Percentiles rank a stretch among this genome's conserved stretches.
phyloP scores from a whole-genome alignment of 257 asterid genomes.

The Solanum tarijense region DNA sequence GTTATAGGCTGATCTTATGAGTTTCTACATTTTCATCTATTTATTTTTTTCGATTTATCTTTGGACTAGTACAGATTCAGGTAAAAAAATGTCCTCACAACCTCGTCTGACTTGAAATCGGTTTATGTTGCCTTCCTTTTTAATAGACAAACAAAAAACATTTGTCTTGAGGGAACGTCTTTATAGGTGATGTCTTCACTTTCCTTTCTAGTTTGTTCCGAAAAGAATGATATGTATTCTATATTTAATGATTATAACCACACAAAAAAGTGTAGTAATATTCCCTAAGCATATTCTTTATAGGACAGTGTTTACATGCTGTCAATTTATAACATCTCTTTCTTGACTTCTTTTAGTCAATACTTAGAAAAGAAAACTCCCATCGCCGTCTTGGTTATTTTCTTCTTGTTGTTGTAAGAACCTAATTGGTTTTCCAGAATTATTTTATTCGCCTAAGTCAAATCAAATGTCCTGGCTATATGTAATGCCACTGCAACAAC shows the following conservation, averaged over 20 bases:
- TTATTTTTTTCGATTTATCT: neutral
- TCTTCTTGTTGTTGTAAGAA: too few species aligned
- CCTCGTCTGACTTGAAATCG: neutral
- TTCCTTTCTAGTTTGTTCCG: neutral
- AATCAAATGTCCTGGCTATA: too few species aligned
- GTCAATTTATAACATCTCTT: neutral
- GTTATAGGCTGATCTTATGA: neutral
- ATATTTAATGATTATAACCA: neutral
- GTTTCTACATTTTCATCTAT: neutral
- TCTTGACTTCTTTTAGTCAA: too few species aligned
- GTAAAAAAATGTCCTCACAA: neutral
- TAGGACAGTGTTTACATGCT: neutral
- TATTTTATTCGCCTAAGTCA: too few species aligned
- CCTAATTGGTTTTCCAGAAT: too few species aligned
- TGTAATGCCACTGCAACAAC: too few species aligned
- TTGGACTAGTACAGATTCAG: neutral
- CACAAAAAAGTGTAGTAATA: neutral
- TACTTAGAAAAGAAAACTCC: too few species aligned
- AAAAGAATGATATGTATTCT: neutral
- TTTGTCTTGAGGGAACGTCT: neutral
- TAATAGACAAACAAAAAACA: neutral
- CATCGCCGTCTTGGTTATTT: too few species aligned
- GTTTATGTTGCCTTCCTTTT: neutral
- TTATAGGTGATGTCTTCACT: neutral
- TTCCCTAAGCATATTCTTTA: neutral